These are phyloP conservation scores for Epichloe sibirici DNA, from an alignment of 2,329 filamentous ascomycete species.

Conservation along the genomic window DNA sequence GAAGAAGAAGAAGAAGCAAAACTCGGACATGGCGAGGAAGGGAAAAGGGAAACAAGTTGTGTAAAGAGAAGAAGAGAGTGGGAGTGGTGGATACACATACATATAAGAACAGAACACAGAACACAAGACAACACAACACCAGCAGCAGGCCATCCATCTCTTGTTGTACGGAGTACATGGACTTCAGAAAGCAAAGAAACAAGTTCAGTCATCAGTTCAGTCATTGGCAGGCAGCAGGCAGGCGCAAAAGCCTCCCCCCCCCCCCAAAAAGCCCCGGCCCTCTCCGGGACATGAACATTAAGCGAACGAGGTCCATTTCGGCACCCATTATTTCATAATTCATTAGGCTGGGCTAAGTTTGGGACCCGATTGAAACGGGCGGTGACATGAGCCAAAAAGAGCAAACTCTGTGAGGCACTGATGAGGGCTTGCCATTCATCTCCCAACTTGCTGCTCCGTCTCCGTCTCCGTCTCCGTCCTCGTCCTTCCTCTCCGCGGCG, in stretches of 20 bases:
- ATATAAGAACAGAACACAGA: constrained; percentile 16
- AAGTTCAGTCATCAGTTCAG: background rate
- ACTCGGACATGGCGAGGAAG: background rate
- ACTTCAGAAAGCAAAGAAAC: background rate
- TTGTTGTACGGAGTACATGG: background rate
- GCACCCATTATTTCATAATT: constrained; percentile 4
- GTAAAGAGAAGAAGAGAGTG: constrained; percentile 7
- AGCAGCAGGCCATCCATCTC: constrained; percentile 4
- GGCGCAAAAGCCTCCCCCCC: background rate
- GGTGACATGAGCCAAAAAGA: constrained; percentile 19
- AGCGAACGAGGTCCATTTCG: constrained; percentile 8
- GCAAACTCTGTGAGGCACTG: constrained; percentile 1
- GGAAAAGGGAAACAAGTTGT: constrained; percentile 12
- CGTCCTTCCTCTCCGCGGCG: background rate
- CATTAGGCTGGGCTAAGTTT: constrained; percentile 11
- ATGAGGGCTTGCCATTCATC: constrained; percentile 12
- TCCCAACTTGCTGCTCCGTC: constrained; percentile 1
- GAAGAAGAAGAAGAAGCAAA: too few relatives aligned
- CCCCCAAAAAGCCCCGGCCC: constrained; percentile 1
- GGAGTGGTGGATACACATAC: constrained; percentile 23
- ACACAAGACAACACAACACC: background rate
- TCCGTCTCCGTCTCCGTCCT: background rate
- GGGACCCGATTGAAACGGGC: constrained; percentile 21
- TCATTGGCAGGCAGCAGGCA: background rate
- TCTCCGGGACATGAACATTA: constrained; percentile 3